Percentiles rank a stretch among this genome's conserved stretches.
These are phyloP conservation scores for Aspergillus novoparasiticus DNA, from an alignment of 2,329 filamentous ascomycete genomes.

Conservation along the genomic window DNA sequence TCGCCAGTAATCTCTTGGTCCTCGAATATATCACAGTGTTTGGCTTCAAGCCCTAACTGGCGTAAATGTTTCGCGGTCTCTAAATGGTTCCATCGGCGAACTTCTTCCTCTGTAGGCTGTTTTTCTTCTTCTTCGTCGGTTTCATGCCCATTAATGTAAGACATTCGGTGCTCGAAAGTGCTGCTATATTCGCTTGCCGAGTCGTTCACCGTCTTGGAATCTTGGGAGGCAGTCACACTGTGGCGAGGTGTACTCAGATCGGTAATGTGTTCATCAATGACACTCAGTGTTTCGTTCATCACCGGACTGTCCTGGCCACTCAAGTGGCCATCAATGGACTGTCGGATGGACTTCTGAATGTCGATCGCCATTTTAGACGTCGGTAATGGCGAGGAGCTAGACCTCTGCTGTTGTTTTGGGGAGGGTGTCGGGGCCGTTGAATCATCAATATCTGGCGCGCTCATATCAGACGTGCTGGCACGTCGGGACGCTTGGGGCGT, in stretches of 20 bases:
- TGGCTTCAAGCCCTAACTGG: slow-evolving; percentile 78
- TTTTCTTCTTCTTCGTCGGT: slow-evolving; percentile 88
- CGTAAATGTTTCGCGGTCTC: slow-evolving; percentile 90
- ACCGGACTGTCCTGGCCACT: slow-evolving; percentile 69
- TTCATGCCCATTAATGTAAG: slow-evolving; percentile 91
- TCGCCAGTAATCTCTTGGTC: slow-evolving; percentile 97
- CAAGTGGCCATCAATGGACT: slow-evolving; percentile 53
- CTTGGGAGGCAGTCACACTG: slow-evolving; percentile 50
- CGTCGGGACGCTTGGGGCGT: slow-evolving; percentile 46
- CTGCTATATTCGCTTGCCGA: slow-evolving; percentile 91
- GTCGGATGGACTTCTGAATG: slow-evolving; percentile 48
- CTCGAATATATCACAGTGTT: slow-evolving; percentile 89
- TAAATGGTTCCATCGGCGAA: slow-evolving; percentile 75
- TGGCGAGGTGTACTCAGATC: slow-evolving; percentile 70
- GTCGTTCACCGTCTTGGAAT: slow-evolving; percentile 64
- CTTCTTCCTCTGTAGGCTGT: slow-evolving; percentile 70
- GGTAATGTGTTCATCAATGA: slow-evolving; percentile 96
- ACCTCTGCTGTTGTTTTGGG: slow-evolving; percentile 32
- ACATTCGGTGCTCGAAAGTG: slow-evolving; percentile 73
- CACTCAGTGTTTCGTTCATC: slow-evolving; percentile 90
- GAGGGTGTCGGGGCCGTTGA: slow-evolving; percentile 20
- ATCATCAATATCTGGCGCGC: slow-evolving; percentile 22
- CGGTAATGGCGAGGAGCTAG: slow-evolving; percentile 41
- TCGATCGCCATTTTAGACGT: slow-evolving; percentile 36
- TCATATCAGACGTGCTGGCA: slow-evolving; percentile 35